Evolutionary conservation across 129 eudicot species (phyloP), one percentile per base, ranked within the genome.

Genomic region (Escallonia herrerae): DNA sequence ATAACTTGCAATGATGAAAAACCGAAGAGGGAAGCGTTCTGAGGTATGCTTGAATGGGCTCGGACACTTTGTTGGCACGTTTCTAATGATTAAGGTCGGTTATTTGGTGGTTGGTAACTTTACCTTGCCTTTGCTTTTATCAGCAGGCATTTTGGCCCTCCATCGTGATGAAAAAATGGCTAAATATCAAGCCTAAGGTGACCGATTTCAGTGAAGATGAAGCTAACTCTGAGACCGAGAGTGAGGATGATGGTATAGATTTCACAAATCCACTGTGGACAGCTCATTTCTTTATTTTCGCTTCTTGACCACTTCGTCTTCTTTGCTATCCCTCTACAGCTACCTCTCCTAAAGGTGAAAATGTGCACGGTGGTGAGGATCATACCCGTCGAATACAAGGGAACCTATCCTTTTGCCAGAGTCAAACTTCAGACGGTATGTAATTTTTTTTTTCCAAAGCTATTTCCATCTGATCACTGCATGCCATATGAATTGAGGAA

Each of bases 91-190:
- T 49, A 11, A 53, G 15, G 45, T 44, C 5, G 59, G n/a, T 33
- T 54, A 6, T 15, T 38, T 22, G 47, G 11, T 56, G n/a, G 39
- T 38, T 33, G 43, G n/a, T 62, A 38, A 53, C 8, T 13, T 40
- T 8, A 33, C 11, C 44, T 50, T 14, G 48, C 43, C 46, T 37
- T 46, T 80, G 40, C 60, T 56, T 49, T 62, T 56, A 65, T 63
- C 62, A 63, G 54, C 78, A 85, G 96, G 71, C 90, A 9, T 94
- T 89, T 68, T 89, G 97, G 99, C 99, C 99, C 7, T 82, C 99
- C 37, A 74, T 94, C 71, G 89, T 93, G 77, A 94, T 94, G 99
- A 94, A 94, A 80, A 94, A 94, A 82, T 94, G 97, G 99, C 81
- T 94, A 43, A 94, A 94, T 73, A 86, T 94, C 39, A 81, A 76